phyloP scores from a whole-genome alignment of 805 yeast genomes.

The Lipomyces chichibuensis region DNA sequence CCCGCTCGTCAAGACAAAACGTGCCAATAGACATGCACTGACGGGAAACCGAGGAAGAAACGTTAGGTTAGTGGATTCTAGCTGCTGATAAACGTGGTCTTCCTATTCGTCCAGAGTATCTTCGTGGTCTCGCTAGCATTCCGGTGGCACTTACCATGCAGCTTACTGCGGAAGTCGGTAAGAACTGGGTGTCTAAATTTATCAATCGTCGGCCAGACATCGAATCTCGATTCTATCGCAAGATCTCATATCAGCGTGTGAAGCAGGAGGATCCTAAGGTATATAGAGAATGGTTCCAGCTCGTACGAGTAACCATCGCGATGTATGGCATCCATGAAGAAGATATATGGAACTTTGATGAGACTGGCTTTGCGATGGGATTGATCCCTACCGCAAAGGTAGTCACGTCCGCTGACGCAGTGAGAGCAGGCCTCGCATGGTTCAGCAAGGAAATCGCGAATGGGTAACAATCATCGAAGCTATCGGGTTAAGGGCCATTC shows the following conservation, averaged over 20 bases:
- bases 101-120: too few species aligned
- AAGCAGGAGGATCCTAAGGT: not conserved
- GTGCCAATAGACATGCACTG: not conserved
- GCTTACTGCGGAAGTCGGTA: too few species aligned
- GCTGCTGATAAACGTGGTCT: too few species aligned
- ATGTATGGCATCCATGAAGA: not conserved
- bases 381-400: conserved; percentile 10
- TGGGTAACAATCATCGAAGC: conserved; percentile 22
- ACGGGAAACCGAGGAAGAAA: not conserved
- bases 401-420: not conserved
- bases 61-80: not conserved
- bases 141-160: too few species aligned
- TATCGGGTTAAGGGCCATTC: conserved; percentile 11
- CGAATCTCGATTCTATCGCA: too few species aligned
- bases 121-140: too few species aligned
- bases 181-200: too few species aligned
- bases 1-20: not conserved
- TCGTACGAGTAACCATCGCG: not conserved
- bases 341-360: conserved; percentile 12
- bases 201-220: too few species aligned
- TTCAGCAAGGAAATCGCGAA: conserved; percentile 10
- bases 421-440: not conserved
- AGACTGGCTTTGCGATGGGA: conserved; percentile 19
- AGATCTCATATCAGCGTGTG: not conserved
- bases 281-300: not conserved